A percentile compares a stretch with the other conserved stretches of the same genome.
Evolutionary conservation across 176 grass and related monocot genomes (phyloP).

Genomic region (Microstegium vimineum): DNA sequence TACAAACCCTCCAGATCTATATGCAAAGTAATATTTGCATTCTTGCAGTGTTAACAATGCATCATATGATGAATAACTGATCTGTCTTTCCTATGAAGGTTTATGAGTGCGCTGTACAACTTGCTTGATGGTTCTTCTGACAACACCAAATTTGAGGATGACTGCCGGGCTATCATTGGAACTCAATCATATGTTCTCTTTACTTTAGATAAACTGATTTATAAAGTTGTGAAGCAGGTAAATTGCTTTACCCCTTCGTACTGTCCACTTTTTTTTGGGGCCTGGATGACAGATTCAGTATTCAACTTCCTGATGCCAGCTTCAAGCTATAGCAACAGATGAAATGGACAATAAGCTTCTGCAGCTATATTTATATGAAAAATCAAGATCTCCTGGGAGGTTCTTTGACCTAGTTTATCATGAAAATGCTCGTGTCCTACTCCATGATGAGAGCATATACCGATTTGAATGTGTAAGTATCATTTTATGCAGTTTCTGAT

Average conservation of each 20-base stretch:
- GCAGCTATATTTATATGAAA: constrained; percentile 94
- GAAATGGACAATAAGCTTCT: constrained; percentile 99
- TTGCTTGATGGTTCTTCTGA: constrained; percentile 96
- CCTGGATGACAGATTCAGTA: constrained; percentile 17
- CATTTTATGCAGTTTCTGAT: neutral
- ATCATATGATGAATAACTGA: constrained; percentile 1
- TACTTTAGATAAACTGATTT: constrained; percentile 98
- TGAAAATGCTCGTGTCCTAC: constrained; percentile 89
- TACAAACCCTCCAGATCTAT: constrained; percentile 83
- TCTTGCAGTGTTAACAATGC: neutral
- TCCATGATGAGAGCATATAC: constrained; percentile 96
- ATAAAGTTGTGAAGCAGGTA: constrained; percentile 98
- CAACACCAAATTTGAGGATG: constrained; percentile 99
- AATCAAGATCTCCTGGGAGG: constrained; percentile 72
- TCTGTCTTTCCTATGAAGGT: constrained; percentile 50
- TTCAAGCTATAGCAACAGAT: constrained; percentile 95
- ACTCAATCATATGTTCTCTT: constrained; percentile 99
- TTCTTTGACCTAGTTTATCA: constrained; percentile 94
- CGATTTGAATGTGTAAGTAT: constrained; percentile 88
- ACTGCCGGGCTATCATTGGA: constrained; percentile 91
- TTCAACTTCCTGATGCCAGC: constrained; percentile 47
- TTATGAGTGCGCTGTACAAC: constrained; percentile 79
- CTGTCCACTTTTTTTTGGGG: neutral
- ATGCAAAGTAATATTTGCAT: constrained; percentile 70
- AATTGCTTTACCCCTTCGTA: neutral